Evolutionary conservation across 441 rosid species (phyloP), one percentile per base, ranked within the genome.

Genomic region (Macaranga tanarius): DNA sequence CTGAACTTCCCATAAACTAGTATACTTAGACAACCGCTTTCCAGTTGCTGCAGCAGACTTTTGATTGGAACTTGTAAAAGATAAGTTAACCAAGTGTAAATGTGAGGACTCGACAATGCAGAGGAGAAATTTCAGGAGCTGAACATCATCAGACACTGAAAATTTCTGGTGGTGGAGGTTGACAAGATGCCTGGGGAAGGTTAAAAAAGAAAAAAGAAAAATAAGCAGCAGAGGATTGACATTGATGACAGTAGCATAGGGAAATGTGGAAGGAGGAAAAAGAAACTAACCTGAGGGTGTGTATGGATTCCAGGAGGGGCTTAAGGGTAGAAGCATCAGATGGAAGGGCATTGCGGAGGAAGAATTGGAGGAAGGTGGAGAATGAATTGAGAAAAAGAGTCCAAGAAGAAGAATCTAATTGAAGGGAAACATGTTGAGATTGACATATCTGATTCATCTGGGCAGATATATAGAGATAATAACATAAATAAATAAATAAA

Each of bases 121-220:
- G 66, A 89, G 84, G 76, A 95, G 88, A 81, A 95, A 89, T 69
- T 86, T 88, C 70, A 86, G 88, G 20, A 90, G 73, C 73, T 86
- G 86, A 67, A 79, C 73, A 68, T 85, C 77, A 72, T 92, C 93
- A 8, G 83, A 73, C 15, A 72, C 57, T 17, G 87, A 80, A 79
- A 72, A 77, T 75, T 82, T 85, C 31, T 79, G 76, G 60, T 81
- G 83, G 80, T 75, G 76, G 1, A 71, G 64, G 73, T 74, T 59
- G 62, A 83, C 78, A 74, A 89, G 72, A 70, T 79, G 78, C 79
- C 95, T 94, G 86, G 70, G 70, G 64, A 44, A 16, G 25, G 2
- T 12, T 13, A 7, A 25, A 9, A 22, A 3, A 15, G n/a, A 64
- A 42, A 19, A 19, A 20, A 2, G 16, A 45, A 31, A 6, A 60